These are phyloP conservation scores for Russula sp. DNA, from an alignment of 768 basidiomycete species.

Conservation along the genomic window DNA sequence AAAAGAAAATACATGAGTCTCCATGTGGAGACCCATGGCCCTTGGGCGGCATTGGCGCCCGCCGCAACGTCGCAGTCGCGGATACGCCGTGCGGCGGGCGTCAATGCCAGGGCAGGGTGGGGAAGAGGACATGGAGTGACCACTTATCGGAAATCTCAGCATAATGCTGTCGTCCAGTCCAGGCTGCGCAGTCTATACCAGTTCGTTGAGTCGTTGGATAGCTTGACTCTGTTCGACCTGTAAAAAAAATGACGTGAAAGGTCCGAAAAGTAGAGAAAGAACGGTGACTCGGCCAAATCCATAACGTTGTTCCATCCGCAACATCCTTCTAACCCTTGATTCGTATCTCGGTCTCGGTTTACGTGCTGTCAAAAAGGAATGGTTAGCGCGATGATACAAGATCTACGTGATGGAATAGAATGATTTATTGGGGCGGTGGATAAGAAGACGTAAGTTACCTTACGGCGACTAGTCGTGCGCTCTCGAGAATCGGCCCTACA, in stretches of 20 bases:
- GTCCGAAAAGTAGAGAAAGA: too few relatives aligned
- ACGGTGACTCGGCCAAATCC: too few relatives aligned
- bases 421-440: background rate
- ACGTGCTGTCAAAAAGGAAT: background rate
- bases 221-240: background rate
- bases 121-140: background rate
- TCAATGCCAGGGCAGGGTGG: background rate
- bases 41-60: too few relatives aligned
- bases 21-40: background rate
- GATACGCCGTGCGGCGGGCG: conserved; percentile 7
- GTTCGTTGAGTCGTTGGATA: background rate
- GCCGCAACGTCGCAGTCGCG: background rate
- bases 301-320: too few relatives aligned
- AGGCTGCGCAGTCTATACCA: background rate
- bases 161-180: background rate
- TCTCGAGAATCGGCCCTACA: background rate
- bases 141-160: background rate
- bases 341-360: background rate
- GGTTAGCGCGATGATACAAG: background rate
- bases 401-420: background rate
- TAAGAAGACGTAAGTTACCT: too few relatives aligned
- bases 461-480: background rate
- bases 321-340: background rate
- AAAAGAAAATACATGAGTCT: background rate
- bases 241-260: background rate